Base-by-base conservation (phyloP, 352 stramenopile species). In the Phytophthora agathidicida region DNA sequence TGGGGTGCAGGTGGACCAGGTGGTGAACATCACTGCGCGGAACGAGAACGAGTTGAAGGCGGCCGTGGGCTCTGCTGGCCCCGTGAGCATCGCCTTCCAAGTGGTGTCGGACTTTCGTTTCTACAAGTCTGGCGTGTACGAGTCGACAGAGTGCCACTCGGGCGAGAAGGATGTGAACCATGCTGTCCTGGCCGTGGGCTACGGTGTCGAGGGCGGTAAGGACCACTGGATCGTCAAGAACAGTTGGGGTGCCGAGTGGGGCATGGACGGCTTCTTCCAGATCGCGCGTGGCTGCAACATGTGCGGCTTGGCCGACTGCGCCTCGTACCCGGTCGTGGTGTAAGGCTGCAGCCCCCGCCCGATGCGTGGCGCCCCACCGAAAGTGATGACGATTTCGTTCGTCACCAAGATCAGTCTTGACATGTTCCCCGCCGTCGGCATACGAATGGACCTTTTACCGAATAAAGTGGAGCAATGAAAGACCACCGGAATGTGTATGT, bases 181-280 rank as follows among this genome's bases (percentile, higher is more conserved):
- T 64, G 89, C 86, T 0, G 97, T 99, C 35, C 79, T 99, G 54
- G 93, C 95, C 1, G 96, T 99, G 23, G 97, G 97, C 28, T 99
- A 99, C 76, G 97, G 96, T 56, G 83, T 93, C 30, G 86, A 97
- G 44, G 83, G 88, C 38, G 87, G 85, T 57, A 87, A 80, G 37
- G 78, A 88, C 31, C 97, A 97, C 79, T 99, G 95, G 94, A 98
- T 98, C 61, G 86, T 99, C 33, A 99, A 98, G 77, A 99, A 99
- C 80, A 98, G 82, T 38, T 99, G 96, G 96, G 85, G 83, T 23
- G 42, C 59, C 5, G 51, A 63, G 30, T 99, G 96, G 96, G 97
- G 97, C 73, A 93, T 97, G 70, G 66, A 95, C 33, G 97, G 97
- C 47, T 99, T 97, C 84, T 98, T 99, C 54, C 82, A 93, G 56